These are phyloP conservation scores for Blastobotrys robertii DNA, from an alignment of 805 yeast species.

Conservation along the genomic window DNA sequence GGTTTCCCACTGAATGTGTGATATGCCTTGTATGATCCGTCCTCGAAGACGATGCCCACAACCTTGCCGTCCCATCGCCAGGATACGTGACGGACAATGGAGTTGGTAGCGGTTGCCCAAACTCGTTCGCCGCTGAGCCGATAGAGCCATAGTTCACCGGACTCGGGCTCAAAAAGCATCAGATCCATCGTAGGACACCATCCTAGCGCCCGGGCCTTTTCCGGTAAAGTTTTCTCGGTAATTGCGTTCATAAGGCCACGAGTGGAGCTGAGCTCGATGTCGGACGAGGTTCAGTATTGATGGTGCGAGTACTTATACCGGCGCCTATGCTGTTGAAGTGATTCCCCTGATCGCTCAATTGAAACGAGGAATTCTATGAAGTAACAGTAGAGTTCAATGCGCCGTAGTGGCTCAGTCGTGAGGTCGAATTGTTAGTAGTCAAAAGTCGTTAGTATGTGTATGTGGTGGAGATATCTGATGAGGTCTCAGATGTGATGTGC, in stretches of 20 bases:
- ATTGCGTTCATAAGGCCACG: background rate
- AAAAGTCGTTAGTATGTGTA: too few species aligned
- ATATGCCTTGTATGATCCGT: conserved; percentile 35
- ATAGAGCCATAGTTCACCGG: conserved; percentile 44
- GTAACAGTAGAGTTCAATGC: too few species aligned
- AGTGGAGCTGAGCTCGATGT: background rate
- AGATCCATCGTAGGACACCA: conserved; percentile 46
- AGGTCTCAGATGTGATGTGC: background rate
- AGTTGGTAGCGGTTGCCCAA: conserved; percentile 35
- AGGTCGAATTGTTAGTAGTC: too few species aligned
- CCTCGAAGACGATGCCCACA: conserved; percentile 39
- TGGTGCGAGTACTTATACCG: too few species aligned
- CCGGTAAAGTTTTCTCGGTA: conserved; percentile 13
- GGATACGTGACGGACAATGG: conserved; percentile 9
- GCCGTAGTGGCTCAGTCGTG: too few species aligned
- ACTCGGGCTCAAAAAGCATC: conserved; percentile 34
- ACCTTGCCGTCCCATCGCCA: conserved; percentile 34
- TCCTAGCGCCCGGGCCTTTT: conserved; percentile 20
- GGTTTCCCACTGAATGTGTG: conserved; percentile 40
- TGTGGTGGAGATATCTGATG: background rate
- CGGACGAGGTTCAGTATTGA: background rate
- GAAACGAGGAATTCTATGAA: too few species aligned
- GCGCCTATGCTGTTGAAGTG: too few species aligned
- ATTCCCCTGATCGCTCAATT: too few species aligned
- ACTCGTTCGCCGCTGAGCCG: conserved; percentile 46